Percentiles rank a stretch among this genome's conserved stretches.
Evolutionary conservation across 352 stramenopile species (phyloP).

Genomic region (Aphanomyces astaci): DNA sequence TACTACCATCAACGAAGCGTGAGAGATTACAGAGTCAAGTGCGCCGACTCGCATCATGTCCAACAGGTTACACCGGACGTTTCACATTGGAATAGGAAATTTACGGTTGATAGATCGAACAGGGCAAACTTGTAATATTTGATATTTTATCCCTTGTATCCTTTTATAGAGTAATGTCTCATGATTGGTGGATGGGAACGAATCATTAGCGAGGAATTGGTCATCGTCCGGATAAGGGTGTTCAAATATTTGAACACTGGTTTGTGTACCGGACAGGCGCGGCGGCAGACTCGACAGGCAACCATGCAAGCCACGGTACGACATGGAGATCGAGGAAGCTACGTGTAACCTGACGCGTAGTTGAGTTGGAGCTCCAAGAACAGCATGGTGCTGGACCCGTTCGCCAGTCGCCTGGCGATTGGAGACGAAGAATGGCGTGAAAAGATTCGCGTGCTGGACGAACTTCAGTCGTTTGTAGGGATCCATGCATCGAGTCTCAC

Average conservation of each 20-base stretch:
- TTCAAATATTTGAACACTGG: conserved; percentile 9
- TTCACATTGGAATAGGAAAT: too few species aligned
- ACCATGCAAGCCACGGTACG: neutral
- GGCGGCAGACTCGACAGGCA: neutral
- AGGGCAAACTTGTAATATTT: neutral
- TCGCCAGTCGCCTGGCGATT: neutral
- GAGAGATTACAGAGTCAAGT: too few species aligned
- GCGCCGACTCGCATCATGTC: too few species aligned
- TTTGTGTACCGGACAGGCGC: neutral
- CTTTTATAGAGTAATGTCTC: neutral
- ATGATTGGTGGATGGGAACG: neutral
- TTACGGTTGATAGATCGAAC: too few species aligned
- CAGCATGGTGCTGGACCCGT: neutral
- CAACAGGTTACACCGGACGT: too few species aligned
- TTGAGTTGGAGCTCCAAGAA: conserved; percentile 1
- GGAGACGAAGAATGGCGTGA: conserved; percentile 14
- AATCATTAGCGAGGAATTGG: neutral
- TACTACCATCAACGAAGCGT: too few species aligned
- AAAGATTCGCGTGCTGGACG: conserved; percentile 5
- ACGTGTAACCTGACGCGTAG: neutral
- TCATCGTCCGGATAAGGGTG: neutral
- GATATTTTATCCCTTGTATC: neutral
- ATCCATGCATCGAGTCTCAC: neutral
- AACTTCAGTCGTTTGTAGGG: neutral
- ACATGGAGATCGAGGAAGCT: neutral